Conservation (phyloP, 495 filamentous ascomycete genomes). For the Talaromyces ruber region DNA sequence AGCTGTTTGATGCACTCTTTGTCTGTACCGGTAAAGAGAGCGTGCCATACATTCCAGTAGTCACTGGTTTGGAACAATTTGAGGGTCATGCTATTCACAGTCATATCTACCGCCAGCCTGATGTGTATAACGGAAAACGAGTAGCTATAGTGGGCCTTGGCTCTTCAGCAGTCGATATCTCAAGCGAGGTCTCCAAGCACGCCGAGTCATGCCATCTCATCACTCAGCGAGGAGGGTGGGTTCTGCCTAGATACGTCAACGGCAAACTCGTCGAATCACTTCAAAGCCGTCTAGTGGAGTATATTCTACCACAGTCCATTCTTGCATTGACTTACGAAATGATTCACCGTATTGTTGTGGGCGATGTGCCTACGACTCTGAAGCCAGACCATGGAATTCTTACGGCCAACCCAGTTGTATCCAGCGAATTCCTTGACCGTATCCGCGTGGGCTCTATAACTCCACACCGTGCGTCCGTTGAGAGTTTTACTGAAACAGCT, state of each 20-base stretch:
- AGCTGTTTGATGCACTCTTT: conserved; percentile 18
- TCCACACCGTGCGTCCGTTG: conserved; percentile 10
- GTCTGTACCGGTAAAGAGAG: conserved; percentile 18
- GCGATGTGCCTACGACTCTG: conserved; percentile 6
- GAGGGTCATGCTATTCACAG: conserved; percentile 20
- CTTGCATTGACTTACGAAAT: conserved; percentile 9
- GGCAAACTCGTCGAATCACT: conserved; percentile 13
- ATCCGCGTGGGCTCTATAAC: conserved; percentile 11
- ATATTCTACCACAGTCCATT: conserved; percentile 9
- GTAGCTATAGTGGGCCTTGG: conserved; percentile 21
- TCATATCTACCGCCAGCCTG: conserved; percentile 18
- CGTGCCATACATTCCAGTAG: conserved; percentile 15
- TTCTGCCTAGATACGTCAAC: conserved; percentile 14
- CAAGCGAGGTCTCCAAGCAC: conserved; percentile 10
- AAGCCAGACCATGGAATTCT: conserved; percentile 12
- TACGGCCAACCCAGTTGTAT: conserved; percentile 11
- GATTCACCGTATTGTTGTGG: conserved; percentile 9
- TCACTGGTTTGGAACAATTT: conserved; percentile 13
- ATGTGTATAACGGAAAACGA: conserved; percentile 16
- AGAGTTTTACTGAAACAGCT: conserved; percentile 7
- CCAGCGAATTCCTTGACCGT: conserved; percentile 11
- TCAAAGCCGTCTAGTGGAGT: conserved; percentile 8
- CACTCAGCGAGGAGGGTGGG: conserved; percentile 13
- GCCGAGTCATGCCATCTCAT: conserved; percentile 12
- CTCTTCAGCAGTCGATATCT: conserved; percentile 18